A percentile compares a stretch with the other conserved stretches of the same genome.
Evolutionary conservation across 768 basidiomycete species (phyloP).

Genomic region (Xanthoconium stramineum): DNA sequence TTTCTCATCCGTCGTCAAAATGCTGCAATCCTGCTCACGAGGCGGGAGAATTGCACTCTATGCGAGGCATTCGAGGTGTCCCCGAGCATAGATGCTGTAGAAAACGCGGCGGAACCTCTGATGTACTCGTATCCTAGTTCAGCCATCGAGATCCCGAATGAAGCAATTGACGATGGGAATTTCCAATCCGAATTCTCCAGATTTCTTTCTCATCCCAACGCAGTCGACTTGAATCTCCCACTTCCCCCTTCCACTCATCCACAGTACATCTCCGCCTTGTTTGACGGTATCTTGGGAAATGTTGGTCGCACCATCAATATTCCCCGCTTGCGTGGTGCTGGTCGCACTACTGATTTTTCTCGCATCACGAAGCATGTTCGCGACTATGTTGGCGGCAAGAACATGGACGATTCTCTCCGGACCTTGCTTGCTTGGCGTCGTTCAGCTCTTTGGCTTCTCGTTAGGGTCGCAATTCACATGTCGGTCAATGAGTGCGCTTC

Average conservation of each 20-base stretch:
- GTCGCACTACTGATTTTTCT: background rate
- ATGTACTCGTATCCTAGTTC: conserved; percentile 24
- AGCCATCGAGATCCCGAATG: conserved; percentile 10
- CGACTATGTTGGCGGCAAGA: background rate
- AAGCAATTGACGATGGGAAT: conserved; percentile 4
- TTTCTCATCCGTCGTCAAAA: conserved; percentile 42
- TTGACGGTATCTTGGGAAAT: background rate
- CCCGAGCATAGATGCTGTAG: conserved; percentile 26
- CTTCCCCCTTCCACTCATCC: background rate
- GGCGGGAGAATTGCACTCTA: conserved; percentile 13
- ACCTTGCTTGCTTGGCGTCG: background rate
- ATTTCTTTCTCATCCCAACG: background rate
- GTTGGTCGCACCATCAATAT: background rate
- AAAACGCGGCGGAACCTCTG: conserved; percentile 25
- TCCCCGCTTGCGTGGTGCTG: background rate
- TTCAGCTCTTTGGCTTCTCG: background rate
- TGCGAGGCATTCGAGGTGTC: conserved; percentile 21
- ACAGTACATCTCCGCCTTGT: background rate
- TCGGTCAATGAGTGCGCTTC: background rate
- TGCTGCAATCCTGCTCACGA: conserved; percentile 38
- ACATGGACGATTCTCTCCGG: no score
- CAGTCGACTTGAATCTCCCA: background rate
- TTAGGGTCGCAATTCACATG: background rate
- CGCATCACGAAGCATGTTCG: background rate
- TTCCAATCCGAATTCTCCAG: conserved; percentile 17